Evolutionary conservation across 495 filamentous ascomycete species (phyloP).

Genomic region (Amorphotheca resinae): DNA sequence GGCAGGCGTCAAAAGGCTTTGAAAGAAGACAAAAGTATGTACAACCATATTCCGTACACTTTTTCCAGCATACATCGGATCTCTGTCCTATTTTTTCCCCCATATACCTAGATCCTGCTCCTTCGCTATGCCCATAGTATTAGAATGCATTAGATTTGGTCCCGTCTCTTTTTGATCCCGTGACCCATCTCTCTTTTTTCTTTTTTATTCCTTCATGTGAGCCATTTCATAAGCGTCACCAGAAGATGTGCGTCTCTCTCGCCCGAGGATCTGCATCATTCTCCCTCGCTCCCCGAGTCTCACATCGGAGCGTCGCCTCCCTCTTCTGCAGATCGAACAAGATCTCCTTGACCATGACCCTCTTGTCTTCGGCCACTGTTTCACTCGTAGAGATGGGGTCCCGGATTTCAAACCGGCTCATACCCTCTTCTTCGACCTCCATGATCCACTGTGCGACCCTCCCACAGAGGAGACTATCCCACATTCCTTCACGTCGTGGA

Average conservation of each 20-base stretch:
- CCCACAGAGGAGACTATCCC: conserved; percentile 24
- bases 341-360: conserved; percentile 42
- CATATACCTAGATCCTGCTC: too few relatives aligned
- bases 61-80: too few relatives aligned
- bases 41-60: too few relatives aligned
- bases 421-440: conserved; percentile 18
- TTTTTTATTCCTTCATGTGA: too few relatives aligned
- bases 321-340: conserved; percentile 38
- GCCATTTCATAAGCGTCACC: too few relatives aligned
- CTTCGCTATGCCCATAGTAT: too few relatives aligned
- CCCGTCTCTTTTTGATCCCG: too few relatives aligned
- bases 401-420: conserved; percentile 4
- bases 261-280: conserved; percentile 33
- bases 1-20: too few relatives aligned
- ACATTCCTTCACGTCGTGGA: conserved; percentile 35
- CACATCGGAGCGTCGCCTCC: conserved; percentile 34
- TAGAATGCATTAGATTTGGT: too few relatives aligned
- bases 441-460: conserved; percentile 20
- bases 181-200: too few relatives aligned
- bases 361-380: conserved; percentile 27
- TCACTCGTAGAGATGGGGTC: conserved; percentile 4
- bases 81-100: too few relatives aligned
- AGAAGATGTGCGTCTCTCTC: conserved; percentile 29
- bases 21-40: too few relatives aligned
- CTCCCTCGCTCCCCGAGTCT: conserved; percentile 34